A percentile compares a stretch with the other conserved stretches of the same genome.
Evolutionary conservation across 768 basidiomycete species (phyloP).

Genomic region (Piloderma croceum): DNA sequence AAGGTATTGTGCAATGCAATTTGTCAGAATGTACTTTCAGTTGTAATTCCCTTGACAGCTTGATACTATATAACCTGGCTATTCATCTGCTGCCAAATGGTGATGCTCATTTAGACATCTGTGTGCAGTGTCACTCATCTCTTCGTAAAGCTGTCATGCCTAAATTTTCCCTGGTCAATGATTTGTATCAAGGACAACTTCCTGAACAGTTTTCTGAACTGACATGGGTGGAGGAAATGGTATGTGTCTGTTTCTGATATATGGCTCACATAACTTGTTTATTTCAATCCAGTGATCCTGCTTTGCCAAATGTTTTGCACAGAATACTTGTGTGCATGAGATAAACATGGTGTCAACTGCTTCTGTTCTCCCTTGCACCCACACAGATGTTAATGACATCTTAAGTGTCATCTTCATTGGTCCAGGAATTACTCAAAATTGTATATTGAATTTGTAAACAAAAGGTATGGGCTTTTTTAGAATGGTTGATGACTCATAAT

Average conservation of each 20-base stretch:
- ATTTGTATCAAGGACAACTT: constrained; percentile 17
- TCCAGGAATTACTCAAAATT: constrained; percentile 10
- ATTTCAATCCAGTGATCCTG: constrained; percentile 19
- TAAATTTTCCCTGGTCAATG: constrained; percentile 16
- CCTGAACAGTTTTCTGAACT: constrained; percentile 19
- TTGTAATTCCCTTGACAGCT: too few relatives aligned
- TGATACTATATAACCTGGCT: too few relatives aligned
- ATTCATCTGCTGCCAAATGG: too few relatives aligned
- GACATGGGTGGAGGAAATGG: constrained; percentile 27
- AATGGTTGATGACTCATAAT: constrained; percentile 21
- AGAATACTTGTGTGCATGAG: constrained; percentile 32
- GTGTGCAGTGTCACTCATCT: too few relatives aligned
- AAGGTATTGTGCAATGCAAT: too few relatives aligned
- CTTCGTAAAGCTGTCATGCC: too few relatives aligned
- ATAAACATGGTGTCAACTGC: too few relatives aligned
- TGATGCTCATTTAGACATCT: too few relatives aligned
- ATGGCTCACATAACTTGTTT: constrained; percentile 24
- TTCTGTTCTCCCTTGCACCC: too few relatives aligned
- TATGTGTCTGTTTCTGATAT: constrained; percentile 20
- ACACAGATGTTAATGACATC: too few relatives aligned
- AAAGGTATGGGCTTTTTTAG: constrained; percentile 20
- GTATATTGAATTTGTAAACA: constrained; percentile 19
- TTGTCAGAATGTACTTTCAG: too few relatives aligned
- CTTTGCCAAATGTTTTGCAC: too few relatives aligned
- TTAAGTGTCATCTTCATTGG: constrained; percentile 30